Percentiles rank a stretch among this genome's conserved stretches.
phyloP scores from a whole-genome alignment of 2,329 filamentous ascomycete species.

The Pyrenophora seminiperda region DNA sequence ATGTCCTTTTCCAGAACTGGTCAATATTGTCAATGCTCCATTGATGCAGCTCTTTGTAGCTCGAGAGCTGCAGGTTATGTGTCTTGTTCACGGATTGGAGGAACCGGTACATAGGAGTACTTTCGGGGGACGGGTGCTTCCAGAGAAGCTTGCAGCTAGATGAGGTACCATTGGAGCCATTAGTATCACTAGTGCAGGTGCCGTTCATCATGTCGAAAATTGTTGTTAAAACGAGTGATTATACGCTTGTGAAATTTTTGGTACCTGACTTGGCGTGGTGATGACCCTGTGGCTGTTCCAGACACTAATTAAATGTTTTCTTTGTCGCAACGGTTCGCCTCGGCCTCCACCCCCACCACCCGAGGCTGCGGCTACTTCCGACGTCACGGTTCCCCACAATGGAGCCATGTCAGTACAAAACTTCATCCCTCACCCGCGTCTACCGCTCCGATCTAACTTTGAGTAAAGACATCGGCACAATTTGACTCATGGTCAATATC shows the following conservation, averaged over 20 bases:
- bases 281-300: conserved; percentile 6
- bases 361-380: background rate
- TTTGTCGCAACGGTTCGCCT: conserved; percentile 3
- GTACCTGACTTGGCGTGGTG: background rate
- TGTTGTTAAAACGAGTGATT: too few species aligned
- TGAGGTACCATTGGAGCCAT: conserved; percentile 33
- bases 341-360: conserved; percentile 11
- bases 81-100: conserved; percentile 71
- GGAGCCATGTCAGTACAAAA: background rate
- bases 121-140: conserved; percentile 69
- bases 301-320: conserved; percentile 6
- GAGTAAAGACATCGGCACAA: too few species aligned
- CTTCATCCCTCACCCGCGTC: too few species aligned
- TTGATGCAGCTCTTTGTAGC: conserved; percentile 76
- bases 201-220: conserved; percentile 12
- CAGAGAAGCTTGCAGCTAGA: conserved; percentile 58
- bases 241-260: background rate
- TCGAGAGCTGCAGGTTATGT: conserved; percentile 64
- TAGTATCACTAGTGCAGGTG: conserved; percentile 17
- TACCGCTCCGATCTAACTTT: too few species aligned
- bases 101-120: conserved; percentile 75
- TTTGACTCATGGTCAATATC: too few species aligned
- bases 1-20: conserved; percentile 83
- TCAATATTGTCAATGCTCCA: conserved; percentile 83
- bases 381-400: background rate